Base-by-base conservation (phyloP, 2,329 filamentous ascomycete genomes). In the Myrmaecium sp. region DNA sequence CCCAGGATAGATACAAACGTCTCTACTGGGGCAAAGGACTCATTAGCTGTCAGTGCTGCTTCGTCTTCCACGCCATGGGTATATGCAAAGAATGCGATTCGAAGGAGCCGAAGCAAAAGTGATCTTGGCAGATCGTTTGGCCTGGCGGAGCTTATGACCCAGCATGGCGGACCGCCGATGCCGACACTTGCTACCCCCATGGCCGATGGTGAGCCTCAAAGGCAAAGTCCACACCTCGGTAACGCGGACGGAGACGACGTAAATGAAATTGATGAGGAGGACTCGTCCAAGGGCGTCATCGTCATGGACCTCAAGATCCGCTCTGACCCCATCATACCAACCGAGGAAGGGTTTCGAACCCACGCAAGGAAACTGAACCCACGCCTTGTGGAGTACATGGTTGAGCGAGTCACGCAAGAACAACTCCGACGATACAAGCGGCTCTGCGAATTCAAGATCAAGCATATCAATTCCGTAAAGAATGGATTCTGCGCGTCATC, bases 341-440 rank as follows among this genome's bases (percentile, higher is more conserved):
- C 70, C 11, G 54, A 74, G 14, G 66, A 73, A 32, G 83, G 83
- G 0, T 93, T 93, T 52, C 72, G 70, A 36, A 62, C 69, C 14
- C 77, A 92, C 42, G 66, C 86, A 11, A 54, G 71, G 23, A 63
- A 67, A 32, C 54, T 91, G 22, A 91, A 91, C 41, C 80, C 81
- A n/a, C 56, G 62, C 7, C 58, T 92, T 30, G 57, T 59, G n/a
- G 54, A 62, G 6, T 62, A 71, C 48, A 60, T 94, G 35, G 67
- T 86, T 9, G 77, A 89, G 16, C 73, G 83, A 23, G 77, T 93
- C 37, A 79, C 78, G 0, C 68, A 80, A 36, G 82, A 92, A 42
- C 81, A 93, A 47, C 58, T 75, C 24, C 60, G 71, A 32, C 69
- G 83, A 29, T 92, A 84, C 51, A 89, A 84, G 48, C 67, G 69